Evolutionary conservation across 768 basidiomycete species (phyloP).

Genomic region (Paxillus rubicundulus): DNA sequence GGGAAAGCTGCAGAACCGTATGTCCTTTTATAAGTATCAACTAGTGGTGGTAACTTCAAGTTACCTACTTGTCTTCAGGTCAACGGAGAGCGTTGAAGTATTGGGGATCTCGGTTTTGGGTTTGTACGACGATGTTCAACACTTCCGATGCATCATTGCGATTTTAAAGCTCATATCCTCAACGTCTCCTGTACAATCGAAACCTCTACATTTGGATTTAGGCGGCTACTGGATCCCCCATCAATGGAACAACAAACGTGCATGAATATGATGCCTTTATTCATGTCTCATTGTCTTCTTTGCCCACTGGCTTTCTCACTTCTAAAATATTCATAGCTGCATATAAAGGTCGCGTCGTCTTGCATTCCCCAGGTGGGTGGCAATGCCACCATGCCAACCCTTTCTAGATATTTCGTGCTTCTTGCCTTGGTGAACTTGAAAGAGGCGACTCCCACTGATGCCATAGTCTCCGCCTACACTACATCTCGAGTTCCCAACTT

Average conservation of each 20-base stretch:
- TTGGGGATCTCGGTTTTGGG: no score
- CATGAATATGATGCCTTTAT: background rate
- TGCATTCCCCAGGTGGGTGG: background rate
- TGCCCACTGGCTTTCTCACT: background rate
- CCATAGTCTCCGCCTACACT: no score
- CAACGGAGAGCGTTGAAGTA: no score
- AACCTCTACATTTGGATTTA: background rate
- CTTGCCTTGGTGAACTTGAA: conserved; percentile 8
- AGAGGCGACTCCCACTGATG: conserved; percentile 6
- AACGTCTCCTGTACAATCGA: background rate
- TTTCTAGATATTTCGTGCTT: conserved; percentile 10
- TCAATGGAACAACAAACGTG: conserved; percentile 15
- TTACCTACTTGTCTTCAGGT: no score
- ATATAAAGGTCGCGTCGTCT: conserved; percentile 1
- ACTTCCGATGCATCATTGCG: no score
- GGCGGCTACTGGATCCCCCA: background rate
- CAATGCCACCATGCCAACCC: conserved; percentile 13
- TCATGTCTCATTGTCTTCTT: background rate
- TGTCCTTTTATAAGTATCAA: no score
- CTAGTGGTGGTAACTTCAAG: no score
- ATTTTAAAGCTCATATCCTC: no score
- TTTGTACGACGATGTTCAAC: no score
- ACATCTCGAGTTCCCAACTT: conserved; percentile 59
- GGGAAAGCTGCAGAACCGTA: no score
- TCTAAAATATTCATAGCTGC: background rate